phyloP scores from a whole-genome alignment of 2,329 filamentous ascomycete species.

The Colletotrichum lindemuthianum region DNA sequence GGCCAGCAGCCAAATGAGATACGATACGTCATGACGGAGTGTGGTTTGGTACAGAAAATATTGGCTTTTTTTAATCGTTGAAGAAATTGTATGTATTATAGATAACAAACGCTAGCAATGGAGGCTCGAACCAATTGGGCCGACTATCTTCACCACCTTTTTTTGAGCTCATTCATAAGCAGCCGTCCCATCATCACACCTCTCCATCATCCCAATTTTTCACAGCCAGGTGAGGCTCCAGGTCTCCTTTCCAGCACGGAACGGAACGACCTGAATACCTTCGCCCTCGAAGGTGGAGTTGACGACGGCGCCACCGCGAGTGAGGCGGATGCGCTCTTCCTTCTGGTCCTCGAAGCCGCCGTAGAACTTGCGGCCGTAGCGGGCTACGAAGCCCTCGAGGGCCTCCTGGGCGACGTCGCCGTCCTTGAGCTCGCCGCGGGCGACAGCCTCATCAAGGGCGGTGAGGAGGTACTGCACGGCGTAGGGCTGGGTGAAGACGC shows the following conservation, averaged over 20 bases:
- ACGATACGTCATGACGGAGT: constrained; percentile 25
- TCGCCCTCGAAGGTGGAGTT: constrained; percentile 63
- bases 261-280: constrained; percentile 72
- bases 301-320: constrained; percentile 64
- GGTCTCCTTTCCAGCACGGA: constrained; percentile 69
- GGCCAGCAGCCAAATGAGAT: constrained; percentile 26
- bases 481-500: constrained; percentile 83
- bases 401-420: constrained; percentile 64
- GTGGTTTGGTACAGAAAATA: neutral
- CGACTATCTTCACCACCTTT: neutral
- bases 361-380: constrained; percentile 66
- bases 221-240: constrained; percentile 62
- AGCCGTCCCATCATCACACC: no score
- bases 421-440: constrained; percentile 60
- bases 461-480: constrained; percentile 72
- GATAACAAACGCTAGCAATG: constrained; percentile 25
- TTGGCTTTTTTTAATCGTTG: constrained; percentile 2
- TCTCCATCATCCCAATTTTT: no score
- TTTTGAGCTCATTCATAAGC: neutral
- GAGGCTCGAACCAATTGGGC: neutral
- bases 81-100: constrained; percentile 33
- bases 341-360: constrained; percentile 56
- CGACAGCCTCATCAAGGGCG: constrained; percentile 60
- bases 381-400: constrained; percentile 64
- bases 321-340: constrained; percentile 65